These are phyloP conservation scores for Exophiala sideris DNA, from an alignment of 2,329 filamentous ascomycete genomes.

Conservation along the genomic window DNA sequence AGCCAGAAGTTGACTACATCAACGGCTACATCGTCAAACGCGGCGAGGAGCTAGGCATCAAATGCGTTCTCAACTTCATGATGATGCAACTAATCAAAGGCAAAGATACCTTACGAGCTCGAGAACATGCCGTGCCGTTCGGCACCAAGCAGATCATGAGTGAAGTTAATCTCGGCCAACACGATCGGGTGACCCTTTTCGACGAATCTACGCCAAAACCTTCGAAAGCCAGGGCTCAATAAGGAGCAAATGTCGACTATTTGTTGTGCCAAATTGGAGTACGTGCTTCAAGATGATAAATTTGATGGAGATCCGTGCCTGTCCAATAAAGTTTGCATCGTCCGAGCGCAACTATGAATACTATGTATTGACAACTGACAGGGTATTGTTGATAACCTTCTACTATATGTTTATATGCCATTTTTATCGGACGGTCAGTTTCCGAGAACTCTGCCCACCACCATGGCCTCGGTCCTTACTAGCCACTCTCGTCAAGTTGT, in stretches of 20 bases:
- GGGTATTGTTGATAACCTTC: neutral
- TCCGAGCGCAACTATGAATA: neutral
- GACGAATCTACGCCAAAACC: slow-evolving; percentile 15
- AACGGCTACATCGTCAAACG: slow-evolving; percentile 82
- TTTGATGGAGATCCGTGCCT: neutral
- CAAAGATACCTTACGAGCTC: slow-evolving; percentile 37
- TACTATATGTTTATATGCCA: neutral
- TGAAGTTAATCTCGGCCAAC: slow-evolving; percentile 6
- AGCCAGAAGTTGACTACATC: slow-evolving; percentile 76
- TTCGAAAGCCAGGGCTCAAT: neutral
- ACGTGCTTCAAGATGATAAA: no score
- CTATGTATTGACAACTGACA: slow-evolving; percentile 5
- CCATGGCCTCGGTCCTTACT: neutral
- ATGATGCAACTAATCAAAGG: slow-evolving; percentile 70
- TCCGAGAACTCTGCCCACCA: neutral
- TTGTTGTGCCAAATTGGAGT: slow-evolving; percentile 1
- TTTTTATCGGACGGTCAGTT: neutral
- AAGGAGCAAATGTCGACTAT: slow-evolving; percentile 3
- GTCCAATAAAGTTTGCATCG: neutral
- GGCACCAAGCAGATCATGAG: slow-evolving; percentile 11
- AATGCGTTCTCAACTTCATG: slow-evolving; percentile 68
- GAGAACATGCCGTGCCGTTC: slow-evolving; percentile 9
- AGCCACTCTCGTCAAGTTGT: no score
- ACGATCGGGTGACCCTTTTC: slow-evolving; percentile 12
- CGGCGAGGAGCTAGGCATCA: slow-evolving; percentile 69